Conservation (phyloP, 306 rosid genomes). For the Cotoneaster glaucophyllus region DNA sequence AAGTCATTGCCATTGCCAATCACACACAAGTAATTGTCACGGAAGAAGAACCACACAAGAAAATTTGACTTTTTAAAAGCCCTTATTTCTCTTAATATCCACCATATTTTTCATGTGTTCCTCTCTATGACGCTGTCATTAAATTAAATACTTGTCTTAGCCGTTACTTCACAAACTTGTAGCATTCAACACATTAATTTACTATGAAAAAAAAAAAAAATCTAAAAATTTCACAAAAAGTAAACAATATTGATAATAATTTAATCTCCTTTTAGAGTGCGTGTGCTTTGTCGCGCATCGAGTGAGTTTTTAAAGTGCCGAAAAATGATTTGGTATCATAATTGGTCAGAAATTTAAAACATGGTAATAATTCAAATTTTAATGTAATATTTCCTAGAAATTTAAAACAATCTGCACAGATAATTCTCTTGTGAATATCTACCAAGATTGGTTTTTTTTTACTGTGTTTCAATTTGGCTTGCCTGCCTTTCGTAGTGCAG, state of each 20-base stretch:
- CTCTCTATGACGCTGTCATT: background rate
- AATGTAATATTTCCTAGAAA: background rate
- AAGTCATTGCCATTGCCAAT: slow-evolving; percentile 34
- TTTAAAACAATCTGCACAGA: background rate
- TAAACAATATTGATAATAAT: background rate
- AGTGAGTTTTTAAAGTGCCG: too few species aligned
- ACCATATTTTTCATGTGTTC: slow-evolving; percentile 17
- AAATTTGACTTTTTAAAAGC: slow-evolving; percentile 35
- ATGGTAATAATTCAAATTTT: background rate
- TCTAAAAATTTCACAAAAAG: too few species aligned
- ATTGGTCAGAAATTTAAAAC: too few species aligned
- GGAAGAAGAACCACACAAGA: slow-evolving; percentile 33
- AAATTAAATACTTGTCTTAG: background rate
- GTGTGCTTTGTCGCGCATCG: background rate
- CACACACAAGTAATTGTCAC: slow-evolving; percentile 9
- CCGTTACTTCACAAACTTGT: background rate
- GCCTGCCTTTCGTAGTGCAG: background rate
- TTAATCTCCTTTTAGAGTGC: background rate
- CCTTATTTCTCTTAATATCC: background rate
- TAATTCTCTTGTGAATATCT: background rate
- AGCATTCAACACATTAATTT: background rate
- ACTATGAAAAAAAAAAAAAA: background rate
- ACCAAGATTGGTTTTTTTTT: background rate
- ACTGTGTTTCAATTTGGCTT: background rate
- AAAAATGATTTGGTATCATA: too few species aligned